Conservation (phyloP, 768 basidiomycete species). For the Lyophyllum atratum region DNA sequence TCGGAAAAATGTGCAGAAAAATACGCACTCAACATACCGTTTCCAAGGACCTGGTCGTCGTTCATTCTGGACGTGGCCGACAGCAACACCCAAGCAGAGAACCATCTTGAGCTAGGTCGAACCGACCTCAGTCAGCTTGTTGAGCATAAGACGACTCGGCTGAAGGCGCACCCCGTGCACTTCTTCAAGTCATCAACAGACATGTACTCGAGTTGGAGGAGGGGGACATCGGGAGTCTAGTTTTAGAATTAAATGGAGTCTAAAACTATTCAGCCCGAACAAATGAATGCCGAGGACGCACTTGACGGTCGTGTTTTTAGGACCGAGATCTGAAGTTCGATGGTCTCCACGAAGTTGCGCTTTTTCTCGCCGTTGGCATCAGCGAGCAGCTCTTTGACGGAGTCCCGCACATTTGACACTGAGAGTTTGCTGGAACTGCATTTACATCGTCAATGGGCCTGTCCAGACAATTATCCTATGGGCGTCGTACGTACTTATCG, state of each 20-base stretch:
- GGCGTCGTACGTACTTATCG: constrained; percentile 22
- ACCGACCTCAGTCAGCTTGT: constrained; percentile 93
- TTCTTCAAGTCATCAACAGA: constrained; percentile 99
- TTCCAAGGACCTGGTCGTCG: constrained; percentile 94
- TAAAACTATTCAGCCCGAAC: neutral
- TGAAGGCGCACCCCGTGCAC: constrained; percentile 68
- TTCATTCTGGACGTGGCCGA: constrained; percentile 97
- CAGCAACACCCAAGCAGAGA: constrained; percentile 97
- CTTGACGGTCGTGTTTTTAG: constrained; percentile 99
- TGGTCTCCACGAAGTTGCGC: constrained; percentile 94
- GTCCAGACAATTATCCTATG: neutral
- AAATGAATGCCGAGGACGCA: constrained; percentile 35
- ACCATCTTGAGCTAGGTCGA: constrained; percentile 99
- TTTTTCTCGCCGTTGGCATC: constrained; percentile 86
- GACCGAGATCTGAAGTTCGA: constrained; percentile 95
- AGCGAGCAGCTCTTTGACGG: constrained; percentile 87
- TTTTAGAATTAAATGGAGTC: constrained; percentile 9
- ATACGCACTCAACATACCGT: constrained; percentile 92
- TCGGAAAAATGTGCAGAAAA: neutral
- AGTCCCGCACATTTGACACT: constrained; percentile 99
- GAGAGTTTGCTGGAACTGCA: constrained; percentile 74
- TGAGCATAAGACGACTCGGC: constrained; percentile 20
- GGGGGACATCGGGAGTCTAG: constrained; percentile 93
- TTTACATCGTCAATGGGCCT: constrained; percentile 17
- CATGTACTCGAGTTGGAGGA: constrained; percentile 98